Evolutionary conservation across 139 green algal genomes (phyloP).

Genomic region (Coelastrella sp.): DNA sequence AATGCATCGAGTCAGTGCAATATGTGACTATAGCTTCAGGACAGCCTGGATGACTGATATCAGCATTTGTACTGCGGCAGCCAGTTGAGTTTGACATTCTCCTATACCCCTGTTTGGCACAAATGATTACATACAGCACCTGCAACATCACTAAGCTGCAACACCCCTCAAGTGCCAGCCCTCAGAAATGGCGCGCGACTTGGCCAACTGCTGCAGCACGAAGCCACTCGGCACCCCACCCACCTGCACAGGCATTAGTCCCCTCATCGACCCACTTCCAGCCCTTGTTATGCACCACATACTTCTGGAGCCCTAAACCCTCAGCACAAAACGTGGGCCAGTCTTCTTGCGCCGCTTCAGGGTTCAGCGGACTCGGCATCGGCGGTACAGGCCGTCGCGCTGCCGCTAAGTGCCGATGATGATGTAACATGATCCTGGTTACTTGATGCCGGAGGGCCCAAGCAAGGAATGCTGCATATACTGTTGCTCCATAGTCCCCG

Average conservation of each 20-base stretch:
- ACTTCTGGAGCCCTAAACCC: conserved; percentile 31
- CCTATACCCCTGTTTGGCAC: too few relatives aligned
- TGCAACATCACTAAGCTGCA: too few relatives aligned
- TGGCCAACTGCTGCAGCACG: too few relatives aligned
- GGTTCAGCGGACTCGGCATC: conserved; percentile 40
- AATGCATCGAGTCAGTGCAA: too few relatives aligned
- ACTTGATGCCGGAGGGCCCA: conserved; percentile 40
- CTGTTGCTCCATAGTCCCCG: conserved; percentile 23
- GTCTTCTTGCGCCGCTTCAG: conserved; percentile 37
- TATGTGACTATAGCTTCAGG: too few relatives aligned
- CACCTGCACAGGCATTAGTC: conserved; percentile 41
- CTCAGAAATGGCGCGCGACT: too few relatives aligned
- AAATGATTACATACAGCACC: too few relatives aligned
- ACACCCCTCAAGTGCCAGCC: too few relatives aligned
- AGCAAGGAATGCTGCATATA: conserved; percentile 45
- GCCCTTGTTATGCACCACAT: neutral
- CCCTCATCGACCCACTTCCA: conserved; percentile 51
- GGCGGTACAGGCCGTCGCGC: neutral
- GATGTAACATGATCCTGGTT: conserved; percentile 26
- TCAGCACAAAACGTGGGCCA: conserved; percentile 52
- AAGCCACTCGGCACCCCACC: neutral
- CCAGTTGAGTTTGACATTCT: too few relatives aligned
- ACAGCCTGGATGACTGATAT: too few relatives aligned
- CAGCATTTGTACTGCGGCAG: too few relatives aligned
- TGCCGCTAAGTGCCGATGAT: neutral